phyloP scores from a whole-genome alignment of 2,329 filamentous ascomycete species.

The Diaporthe velutina region DNA sequence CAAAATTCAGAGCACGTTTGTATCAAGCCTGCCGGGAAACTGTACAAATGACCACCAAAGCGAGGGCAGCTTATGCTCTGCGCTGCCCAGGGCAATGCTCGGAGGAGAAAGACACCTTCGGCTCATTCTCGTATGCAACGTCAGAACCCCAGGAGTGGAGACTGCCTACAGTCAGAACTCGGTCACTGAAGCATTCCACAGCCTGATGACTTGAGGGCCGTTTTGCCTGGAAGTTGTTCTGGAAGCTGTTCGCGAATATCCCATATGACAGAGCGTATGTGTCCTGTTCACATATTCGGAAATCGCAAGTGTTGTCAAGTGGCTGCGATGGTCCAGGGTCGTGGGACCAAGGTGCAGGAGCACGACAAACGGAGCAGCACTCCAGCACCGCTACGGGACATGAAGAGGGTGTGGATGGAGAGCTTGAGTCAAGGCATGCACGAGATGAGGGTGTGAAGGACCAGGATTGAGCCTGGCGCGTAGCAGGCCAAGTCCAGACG shows the following conservation, averaged over 20 bases:
- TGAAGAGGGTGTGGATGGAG: slow-evolving; percentile 38
- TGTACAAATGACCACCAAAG: slow-evolving; percentile 5
- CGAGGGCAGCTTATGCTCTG: slow-evolving; percentile 12
- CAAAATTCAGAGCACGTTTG: background rate
- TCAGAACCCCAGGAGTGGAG: background rate
- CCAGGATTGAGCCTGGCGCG: slow-evolving; percentile 39
- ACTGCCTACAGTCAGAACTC: background rate
- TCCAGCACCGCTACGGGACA: slow-evolving; percentile 4
- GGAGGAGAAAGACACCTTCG: background rate
- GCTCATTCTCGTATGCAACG: background rate
- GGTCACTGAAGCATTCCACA: background rate
- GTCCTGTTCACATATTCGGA: background rate
- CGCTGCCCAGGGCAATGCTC: slow-evolving; percentile 14
- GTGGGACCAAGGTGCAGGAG: slow-evolving; percentile 25
- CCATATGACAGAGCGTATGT: slow-evolving; percentile 17
- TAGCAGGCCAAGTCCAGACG: slow-evolving; percentile 32
- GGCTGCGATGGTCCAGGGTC: slow-evolving; percentile 34
- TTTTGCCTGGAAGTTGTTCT: background rate
- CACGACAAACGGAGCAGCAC: slow-evolving; percentile 22
- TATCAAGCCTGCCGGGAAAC: slow-evolving; percentile 3
- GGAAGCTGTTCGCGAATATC: background rate
- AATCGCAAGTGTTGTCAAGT: slow-evolving; percentile 14
- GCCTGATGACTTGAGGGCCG: background rate
- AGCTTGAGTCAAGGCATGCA: slow-evolving; percentile 37
- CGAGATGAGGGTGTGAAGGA: slow-evolving; percentile 35